These are phyloP conservation scores for Termitomyces sp. DNA, from an alignment of 1,284 basidiomycete genomes.

Conservation along the genomic window DNA sequence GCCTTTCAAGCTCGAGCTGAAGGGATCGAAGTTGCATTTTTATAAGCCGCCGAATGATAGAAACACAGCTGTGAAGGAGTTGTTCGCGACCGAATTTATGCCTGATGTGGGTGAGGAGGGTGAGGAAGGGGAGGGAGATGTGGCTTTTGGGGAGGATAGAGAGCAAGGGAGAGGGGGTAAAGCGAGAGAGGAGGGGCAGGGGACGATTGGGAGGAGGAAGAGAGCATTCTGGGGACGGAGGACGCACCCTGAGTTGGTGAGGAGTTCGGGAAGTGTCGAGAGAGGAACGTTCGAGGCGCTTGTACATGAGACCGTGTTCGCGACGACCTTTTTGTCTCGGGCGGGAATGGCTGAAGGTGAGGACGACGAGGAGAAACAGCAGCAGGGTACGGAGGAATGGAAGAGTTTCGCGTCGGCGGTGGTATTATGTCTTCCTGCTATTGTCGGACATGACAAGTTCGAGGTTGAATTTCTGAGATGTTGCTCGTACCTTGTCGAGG, in stretches of 20 bases:
- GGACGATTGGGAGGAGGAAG: slow-evolving; percentile 44
- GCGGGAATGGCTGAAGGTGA: slow-evolving; percentile 11
- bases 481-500: slow-evolving; percentile 56
- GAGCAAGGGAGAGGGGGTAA: slow-evolving; percentile 22
- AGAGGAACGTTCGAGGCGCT: slow-evolving; percentile 73
- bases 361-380: slow-evolving; percentile 5
- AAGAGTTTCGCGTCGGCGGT: slow-evolving; percentile 57
- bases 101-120: slow-evolving; percentile 42
- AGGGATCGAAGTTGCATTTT: slow-evolving; percentile 77
- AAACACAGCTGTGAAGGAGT: slow-evolving; percentile 54
- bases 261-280: slow-evolving; percentile 40
- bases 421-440: slow-evolving; percentile 52
- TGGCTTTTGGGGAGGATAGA: slow-evolving; percentile 16
- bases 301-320: slow-evolving; percentile 74
- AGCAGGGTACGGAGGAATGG: slow-evolving; percentile 36
- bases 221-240: slow-evolving; percentile 75
- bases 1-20: slow-evolving; percentile 73
- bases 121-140: slow-evolving; percentile 27
- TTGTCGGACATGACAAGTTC: slow-evolving; percentile 52
- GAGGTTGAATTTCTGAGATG: slow-evolving; percentile 68
- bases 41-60: slow-evolving; percentile 76
- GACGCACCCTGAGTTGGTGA: slow-evolving; percentile 65
- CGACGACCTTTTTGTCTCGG: slow-evolving; percentile 49
- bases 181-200: slow-evolving; percentile 23
- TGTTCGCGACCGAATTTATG: slow-evolving; percentile 65